Evolutionary conservation across 441 rosid species (phyloP), one percentile per base, ranked within the genome.

Genomic region (Bruguiera hainesii): DNA sequence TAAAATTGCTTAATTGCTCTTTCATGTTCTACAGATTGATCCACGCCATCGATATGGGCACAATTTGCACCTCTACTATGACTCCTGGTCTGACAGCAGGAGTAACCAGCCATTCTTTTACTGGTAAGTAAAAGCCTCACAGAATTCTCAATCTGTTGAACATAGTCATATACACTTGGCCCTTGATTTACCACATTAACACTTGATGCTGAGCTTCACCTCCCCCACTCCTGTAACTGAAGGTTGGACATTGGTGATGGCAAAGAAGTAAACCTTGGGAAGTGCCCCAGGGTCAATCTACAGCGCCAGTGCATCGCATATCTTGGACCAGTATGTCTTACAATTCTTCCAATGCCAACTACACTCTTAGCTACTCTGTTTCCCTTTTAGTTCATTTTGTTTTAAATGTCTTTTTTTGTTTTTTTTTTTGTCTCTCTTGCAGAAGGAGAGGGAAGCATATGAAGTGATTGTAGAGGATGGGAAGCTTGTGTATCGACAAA

Each of bases 211-310:
- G 48, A 66, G 59, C 52, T 55, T 56, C 9, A 25, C 25, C 37
- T 56, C 55, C 21, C 16, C 11, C 42, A 10, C 2, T 25, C 35
- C 2, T 64, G 37, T 16, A 69, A 71, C 65, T 82, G 71, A 70
- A 87, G 97, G 98, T 82, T 92, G 91, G 98, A 92, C 79, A 73
- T 89, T 35, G 96, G 96, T 10, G 89, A 83, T 56, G 98, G 96
- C 19, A 92, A 90, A 78, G 91, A 90, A 69, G 29, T 79, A 39
- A 85, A 83, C 79, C 76, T 81, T 42, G 79, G 74, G 58, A 78
- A 70, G 64, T 87, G 89, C 70, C 75, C 79, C n/a, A 83, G 91
- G 73, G 74, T 20, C 60, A 73, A 73, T 56, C 84, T 90, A 35
- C 89, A 88, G 18, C 71, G 74, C 50, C 88, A 92, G 46, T 85